Conservation (phyloP, 2,329 filamentous ascomycete genomes). For the Aspergillus brunneoviolaceus region DNA sequence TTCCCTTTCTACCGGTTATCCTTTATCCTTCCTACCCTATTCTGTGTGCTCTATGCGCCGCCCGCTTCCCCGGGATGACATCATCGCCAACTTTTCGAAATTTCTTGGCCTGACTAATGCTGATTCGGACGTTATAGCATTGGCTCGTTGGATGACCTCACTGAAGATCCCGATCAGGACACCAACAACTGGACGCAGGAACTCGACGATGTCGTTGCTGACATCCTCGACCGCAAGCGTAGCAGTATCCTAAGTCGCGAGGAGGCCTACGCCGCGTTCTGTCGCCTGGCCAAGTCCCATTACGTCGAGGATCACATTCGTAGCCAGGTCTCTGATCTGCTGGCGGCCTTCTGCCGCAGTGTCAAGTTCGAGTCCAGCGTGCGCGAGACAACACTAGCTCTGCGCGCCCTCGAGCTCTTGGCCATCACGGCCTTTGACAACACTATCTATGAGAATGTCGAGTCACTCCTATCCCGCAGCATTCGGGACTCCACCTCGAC, state of each 20-base stretch:
- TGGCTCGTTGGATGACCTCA: slow-evolving; percentile 67
- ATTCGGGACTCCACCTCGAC: slow-evolving; percentile 67
- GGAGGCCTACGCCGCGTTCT: slow-evolving; percentile 60
- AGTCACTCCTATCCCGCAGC: slow-evolving; percentile 58
- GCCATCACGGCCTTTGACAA: slow-evolving; percentile 66
- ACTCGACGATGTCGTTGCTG: slow-evolving; percentile 65
- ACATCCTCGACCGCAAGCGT: slow-evolving; percentile 74
- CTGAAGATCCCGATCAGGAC: slow-evolving; percentile 53
- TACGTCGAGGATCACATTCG: slow-evolving; percentile 65
- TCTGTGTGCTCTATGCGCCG: slow-evolving; percentile 1
- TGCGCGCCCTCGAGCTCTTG: slow-evolving; percentile 71
- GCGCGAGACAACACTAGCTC: slow-evolving; percentile 66
- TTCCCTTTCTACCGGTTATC: slow-evolving; percentile 11
- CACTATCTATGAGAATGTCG: slow-evolving; percentile 63
- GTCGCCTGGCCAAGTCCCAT: slow-evolving; percentile 66
- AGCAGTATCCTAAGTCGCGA: slow-evolving; percentile 72
- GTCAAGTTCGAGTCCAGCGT: slow-evolving; percentile 68
- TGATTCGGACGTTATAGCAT: slow-evolving; percentile 43
- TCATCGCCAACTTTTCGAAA: slow-evolving; percentile 22
- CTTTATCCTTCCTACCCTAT: slow-evolving; percentile 4
- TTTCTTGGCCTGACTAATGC: slow-evolving; percentile 12
- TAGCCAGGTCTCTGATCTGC: slow-evolving; percentile 58
- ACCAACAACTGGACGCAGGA: slow-evolving; percentile 61
- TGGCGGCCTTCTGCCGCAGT: slow-evolving; percentile 66
- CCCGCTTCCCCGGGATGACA: slow-evolving; percentile 32